Evolutionary conservation across 192 early-diverging fungal genomes (phyloP).

Genomic region (Chytriomyces sp.): DNA sequence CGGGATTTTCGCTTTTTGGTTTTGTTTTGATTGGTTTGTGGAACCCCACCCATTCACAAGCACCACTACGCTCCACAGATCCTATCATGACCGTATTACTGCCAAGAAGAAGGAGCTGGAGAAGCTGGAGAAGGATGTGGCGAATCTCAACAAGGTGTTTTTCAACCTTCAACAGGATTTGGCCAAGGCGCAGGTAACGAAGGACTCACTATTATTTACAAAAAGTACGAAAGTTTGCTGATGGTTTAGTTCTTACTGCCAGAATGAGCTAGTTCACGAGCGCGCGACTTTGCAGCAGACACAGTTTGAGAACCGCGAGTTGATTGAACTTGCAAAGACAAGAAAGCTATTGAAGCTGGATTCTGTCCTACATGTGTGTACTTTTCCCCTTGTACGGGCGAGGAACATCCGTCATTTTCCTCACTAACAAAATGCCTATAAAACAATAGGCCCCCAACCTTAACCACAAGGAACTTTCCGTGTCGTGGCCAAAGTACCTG

Average conservation of each 20-base stretch:
- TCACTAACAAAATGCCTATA: background rate
- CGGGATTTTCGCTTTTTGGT: background rate
- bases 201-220: no score
- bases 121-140: background rate
- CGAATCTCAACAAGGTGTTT: background rate
- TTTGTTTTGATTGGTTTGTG: background rate
- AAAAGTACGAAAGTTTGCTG: no score
- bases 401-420: background rate
- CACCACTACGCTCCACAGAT: no score
- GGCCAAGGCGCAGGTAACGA: no score
- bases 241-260: no score
- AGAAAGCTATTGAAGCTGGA: background rate
- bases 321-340: background rate
- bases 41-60: no score
- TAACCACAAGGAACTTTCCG: no score
- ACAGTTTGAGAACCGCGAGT: background rate
- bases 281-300: background rate
- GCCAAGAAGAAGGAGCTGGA: slow-evolving; percentile 2
- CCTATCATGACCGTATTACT: background rate
- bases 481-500: background rate
- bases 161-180: background rate
- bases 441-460: no score
- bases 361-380: background rate
- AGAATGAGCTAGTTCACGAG: no score
- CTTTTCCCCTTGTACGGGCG: background rate